phyloP scores from a whole-genome alignment of 352 stramenopile species.

The Globisporangium okanoganense region DNA sequence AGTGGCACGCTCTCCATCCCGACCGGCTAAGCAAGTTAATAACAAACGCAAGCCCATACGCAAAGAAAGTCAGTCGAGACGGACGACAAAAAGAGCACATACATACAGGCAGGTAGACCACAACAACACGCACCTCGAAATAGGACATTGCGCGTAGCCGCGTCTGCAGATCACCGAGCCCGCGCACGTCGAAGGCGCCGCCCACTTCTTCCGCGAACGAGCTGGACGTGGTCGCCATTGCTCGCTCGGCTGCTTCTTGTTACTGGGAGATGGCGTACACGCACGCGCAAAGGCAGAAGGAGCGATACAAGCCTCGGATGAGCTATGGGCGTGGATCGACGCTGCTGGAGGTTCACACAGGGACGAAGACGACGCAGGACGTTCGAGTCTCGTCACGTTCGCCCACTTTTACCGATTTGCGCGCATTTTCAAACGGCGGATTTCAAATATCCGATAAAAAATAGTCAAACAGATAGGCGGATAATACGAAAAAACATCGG shows the following conservation, averaged over 20 bases:
- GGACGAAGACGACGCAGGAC: not conserved
- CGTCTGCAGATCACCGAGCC: constrained; percentile 50
- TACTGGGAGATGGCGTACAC: not conserved
- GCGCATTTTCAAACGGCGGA: too few species aligned
- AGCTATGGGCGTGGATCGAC: not conserved
- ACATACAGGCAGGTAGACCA: not conserved
- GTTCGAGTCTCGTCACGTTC: too few species aligned
- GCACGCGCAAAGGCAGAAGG: not conserved
- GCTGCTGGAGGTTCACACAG: not conserved
- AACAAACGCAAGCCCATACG: not conserved
- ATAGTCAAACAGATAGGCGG: too few species aligned
- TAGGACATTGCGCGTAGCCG: constrained; percentile 57
- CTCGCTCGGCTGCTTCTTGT: not conserved
- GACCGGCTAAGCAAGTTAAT: constrained; percentile 28
- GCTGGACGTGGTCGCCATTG: constrained; percentile 26
- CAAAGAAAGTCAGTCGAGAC: not conserved
- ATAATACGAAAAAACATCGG: too few species aligned
- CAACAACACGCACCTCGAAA: constrained; percentile 29
- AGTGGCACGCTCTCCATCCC: constrained; percentile 56
- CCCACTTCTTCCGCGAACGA: constrained; percentile 29
- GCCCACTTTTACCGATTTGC: too few species aligned
- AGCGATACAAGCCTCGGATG: not conserved
- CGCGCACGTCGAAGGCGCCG: constrained; percentile 39
- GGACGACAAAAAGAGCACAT: not conserved
- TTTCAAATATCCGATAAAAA: too few species aligned